Conservation (phyloP, 2,329 filamentous ascomycete genomes). For the Meredithiella fracta region DNA sequence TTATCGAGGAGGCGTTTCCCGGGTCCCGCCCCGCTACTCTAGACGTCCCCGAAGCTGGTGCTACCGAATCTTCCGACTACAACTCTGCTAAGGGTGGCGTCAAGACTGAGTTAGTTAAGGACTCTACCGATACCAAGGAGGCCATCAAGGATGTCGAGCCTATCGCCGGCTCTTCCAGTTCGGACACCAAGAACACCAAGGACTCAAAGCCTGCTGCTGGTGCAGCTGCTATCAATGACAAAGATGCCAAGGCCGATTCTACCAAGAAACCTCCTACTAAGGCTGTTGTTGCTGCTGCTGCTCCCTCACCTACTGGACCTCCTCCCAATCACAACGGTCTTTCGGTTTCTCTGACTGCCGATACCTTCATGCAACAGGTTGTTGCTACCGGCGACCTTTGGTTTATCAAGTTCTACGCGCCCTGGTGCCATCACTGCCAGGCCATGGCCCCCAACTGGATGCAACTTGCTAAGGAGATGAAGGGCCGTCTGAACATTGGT, state of each 20-base stretch:
- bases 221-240: slow-evolving; percentile 19
- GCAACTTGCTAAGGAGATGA: slow-evolving; percentile 80
- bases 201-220: slow-evolving; percentile 17
- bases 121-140: background rate
- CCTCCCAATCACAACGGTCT: slow-evolving; percentile 56
- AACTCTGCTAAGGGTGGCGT: background rate
- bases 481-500: slow-evolving; percentile 75
- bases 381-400: slow-evolving; percentile 80
- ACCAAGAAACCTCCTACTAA: slow-evolving; percentile 16
- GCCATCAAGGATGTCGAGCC: slow-evolving; percentile 25
- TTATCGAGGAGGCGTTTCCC: slow-evolving; percentile 61
- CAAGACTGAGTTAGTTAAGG: slow-evolving; percentile 4
- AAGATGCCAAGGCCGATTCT: slow-evolving; percentile 22
- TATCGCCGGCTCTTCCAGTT: slow-evolving; percentile 11
- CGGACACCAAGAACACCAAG: slow-evolving; percentile 12
- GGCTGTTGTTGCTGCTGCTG: slow-evolving; percentile 21
- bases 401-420: slow-evolving; percentile 98
- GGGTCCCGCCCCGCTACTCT: slow-evolving; percentile 57
- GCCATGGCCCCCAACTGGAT: slow-evolving; percentile 81
- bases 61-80: slow-evolving; percentile 27
- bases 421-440: slow-evolving; percentile 94
- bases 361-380: slow-evolving; percentile 72
- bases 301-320: slow-evolving; percentile 36
- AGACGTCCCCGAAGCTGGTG: slow-evolving; percentile 56
- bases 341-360: slow-evolving; percentile 60